Percentiles rank a stretch among this genome's conserved stretches.
These are phyloP conservation scores for Beauveria sp. DNA, from an alignment of 2,329 filamentous ascomycete species.

Conservation along the genomic window DNA sequence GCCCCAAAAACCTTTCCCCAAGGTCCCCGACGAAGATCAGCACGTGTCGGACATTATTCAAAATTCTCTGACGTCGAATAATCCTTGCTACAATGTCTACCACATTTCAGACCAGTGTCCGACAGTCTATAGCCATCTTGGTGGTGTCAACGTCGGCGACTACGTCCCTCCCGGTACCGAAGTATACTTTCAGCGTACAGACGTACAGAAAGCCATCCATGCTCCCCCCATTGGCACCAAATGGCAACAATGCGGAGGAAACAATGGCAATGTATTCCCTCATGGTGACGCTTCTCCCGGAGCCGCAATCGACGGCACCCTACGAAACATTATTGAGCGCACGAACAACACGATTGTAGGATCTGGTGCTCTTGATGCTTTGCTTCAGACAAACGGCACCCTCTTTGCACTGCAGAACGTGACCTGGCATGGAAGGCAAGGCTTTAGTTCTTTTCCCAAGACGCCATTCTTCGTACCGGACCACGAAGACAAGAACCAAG, in stretches of 20 bases:
- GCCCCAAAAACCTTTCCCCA: slow-evolving; percentile 44
- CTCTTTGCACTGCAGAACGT: slow-evolving; percentile 62
- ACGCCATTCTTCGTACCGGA: slow-evolving; percentile 12
- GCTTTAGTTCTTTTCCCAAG: slow-evolving; percentile 47
- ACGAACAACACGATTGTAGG: slow-evolving; percentile 17
- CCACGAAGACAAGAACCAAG: slow-evolving; percentile 24
- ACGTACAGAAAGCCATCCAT: slow-evolving; percentile 62
- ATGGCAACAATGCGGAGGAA: slow-evolving; percentile 27
- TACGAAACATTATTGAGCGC: slow-evolving; percentile 14
- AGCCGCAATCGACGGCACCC: slow-evolving; percentile 11
- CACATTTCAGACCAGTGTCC: slow-evolving; percentile 67
- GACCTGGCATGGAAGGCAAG: slow-evolving; percentile 60
- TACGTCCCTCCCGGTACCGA: slow-evolving; percentile 47
- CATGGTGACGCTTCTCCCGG: slow-evolving; percentile 11
- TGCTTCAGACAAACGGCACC: slow-evolving; percentile 56
- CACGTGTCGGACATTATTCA: slow-evolving; percentile 49
- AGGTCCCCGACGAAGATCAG: slow-evolving; percentile 43
- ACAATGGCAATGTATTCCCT: slow-evolving; percentile 11
- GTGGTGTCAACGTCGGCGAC: neutral
- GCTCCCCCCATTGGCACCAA: slow-evolving; percentile 46
- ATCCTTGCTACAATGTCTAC: slow-evolving; percentile 77
- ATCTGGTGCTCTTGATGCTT: slow-evolving; percentile 33
- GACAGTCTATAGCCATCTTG: slow-evolving; percentile 59
- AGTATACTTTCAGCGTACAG: slow-evolving; percentile 63
- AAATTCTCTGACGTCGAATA: slow-evolving; percentile 43